A percentile compares a stretch with the other conserved stretches of the same genome.
Conservation (phyloP, 306 rosid species). For the Cyclanthera cordifolia region DNA sequence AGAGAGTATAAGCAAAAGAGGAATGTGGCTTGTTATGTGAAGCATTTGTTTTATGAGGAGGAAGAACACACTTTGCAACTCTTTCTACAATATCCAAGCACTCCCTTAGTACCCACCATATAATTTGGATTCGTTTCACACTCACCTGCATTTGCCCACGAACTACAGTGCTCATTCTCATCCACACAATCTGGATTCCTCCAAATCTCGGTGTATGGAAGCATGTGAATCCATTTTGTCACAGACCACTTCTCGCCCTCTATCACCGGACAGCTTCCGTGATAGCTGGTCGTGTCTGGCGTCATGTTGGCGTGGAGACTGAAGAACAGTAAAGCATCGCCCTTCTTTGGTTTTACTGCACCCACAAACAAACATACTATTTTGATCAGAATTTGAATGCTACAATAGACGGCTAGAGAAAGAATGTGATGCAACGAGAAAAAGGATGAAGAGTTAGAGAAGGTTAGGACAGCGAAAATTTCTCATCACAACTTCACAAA, state of each 20-base stretch:
- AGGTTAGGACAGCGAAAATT: no score
- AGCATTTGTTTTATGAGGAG: background rate
- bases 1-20: background rate
- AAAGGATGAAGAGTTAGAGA: no score
- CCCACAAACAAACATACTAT: background rate
- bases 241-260: constrained; percentile 98
- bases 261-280: constrained; percentile 88
- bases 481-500: no score
- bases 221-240: constrained; percentile 93
- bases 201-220: constrained; percentile 39
- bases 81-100: constrained; percentile 63
- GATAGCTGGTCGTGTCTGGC: constrained; percentile 50
- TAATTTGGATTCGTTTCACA: constrained; percentile 64
- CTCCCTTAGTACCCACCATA: constrained; percentile 52
- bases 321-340: constrained; percentile 92
- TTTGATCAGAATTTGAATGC: background rate
- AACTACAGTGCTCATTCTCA: constrained; percentile 37
- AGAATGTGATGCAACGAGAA: no score
- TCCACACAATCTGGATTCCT: constrained; percentile 41
- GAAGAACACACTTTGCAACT: constrained; percentile 67
- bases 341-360: constrained; percentile 75
- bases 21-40: background rate
- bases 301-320: constrained; percentile 69
- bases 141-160: constrained; percentile 71
- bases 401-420: no score